Percentiles rank a stretch among this genome's conserved stretches.
Conservation (phyloP, 2,329 filamentous ascomycete genomes). For the Paecilomyces dactylethromorphus region DNA sequence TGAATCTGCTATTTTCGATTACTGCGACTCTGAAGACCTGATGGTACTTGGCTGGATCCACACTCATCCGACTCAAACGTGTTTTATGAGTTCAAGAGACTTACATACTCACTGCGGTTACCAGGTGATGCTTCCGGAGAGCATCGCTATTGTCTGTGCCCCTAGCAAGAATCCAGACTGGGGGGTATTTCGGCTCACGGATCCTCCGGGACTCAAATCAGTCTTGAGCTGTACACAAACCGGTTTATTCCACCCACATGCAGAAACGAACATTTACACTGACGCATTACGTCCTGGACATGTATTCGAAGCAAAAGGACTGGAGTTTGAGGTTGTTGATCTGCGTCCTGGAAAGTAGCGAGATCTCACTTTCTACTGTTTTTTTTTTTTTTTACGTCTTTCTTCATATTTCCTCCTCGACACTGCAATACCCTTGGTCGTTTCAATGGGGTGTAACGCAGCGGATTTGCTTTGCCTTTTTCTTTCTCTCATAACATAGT, state of each 20-base stretch:
- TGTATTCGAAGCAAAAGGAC: slow-evolving; percentile 60
- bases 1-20: slow-evolving; percentile 77
- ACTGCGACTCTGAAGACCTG: slow-evolving; percentile 75
- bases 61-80: slow-evolving; percentile 92
- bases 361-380: not conserved
- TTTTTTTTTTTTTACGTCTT: not conserved
- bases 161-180: slow-evolving; percentile 69
- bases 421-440: not conserved
- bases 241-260: slow-evolving; percentile 78
- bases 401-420: not conserved
- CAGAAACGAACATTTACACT: slow-evolving; percentile 67
- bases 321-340: slow-evolving; percentile 64
- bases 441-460: not conserved
- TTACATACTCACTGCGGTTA: slow-evolving; percentile 91
- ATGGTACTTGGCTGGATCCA: slow-evolving; percentile 96
- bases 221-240: slow-evolving; percentile 71
- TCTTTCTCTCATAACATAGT: not conserved
- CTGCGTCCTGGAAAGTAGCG: slow-evolving; percentile 31
- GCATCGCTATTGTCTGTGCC: slow-evolving; percentile 93
- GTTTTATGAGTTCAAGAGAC: slow-evolving; percentile 94
- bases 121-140: slow-evolving; percentile 93
- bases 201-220: slow-evolving; percentile 83
- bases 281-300: slow-evolving; percentile 65
- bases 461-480: not conserved
- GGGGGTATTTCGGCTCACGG: slow-evolving; percentile 87